A percentile compares a stretch with the other conserved stretches of the same genome.
These are phyloP conservation scores for Fragaria nilgerrensis DNA, from an alignment of 306 rosid genomes.

Conservation along the genomic window DNA sequence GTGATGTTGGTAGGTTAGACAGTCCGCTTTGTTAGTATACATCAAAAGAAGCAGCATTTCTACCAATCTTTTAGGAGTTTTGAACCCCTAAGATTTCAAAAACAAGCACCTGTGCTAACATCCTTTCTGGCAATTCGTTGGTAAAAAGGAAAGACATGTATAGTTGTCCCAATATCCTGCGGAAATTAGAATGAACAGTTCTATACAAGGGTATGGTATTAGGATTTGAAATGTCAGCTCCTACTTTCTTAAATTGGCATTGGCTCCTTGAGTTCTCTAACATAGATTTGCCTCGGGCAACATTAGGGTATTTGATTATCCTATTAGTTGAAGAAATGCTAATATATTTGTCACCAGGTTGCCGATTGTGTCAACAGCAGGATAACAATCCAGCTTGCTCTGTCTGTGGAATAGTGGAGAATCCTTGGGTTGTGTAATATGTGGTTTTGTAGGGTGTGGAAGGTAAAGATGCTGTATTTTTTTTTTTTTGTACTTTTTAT, in stretches of 20 bases:
- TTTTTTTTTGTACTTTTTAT: background rate
- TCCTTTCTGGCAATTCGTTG: background rate
- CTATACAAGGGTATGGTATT: background rate
- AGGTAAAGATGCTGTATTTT: conserved; percentile 46
- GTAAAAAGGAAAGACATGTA: background rate
- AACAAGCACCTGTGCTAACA: background rate
- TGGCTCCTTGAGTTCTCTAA: background rate
- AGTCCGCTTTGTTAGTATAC: background rate
- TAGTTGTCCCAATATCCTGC: background rate
- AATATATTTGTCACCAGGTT: conserved; percentile 58
- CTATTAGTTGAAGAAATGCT: conserved; percentile 26
- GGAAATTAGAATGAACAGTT: background rate
- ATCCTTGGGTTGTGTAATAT: conserved; percentile 88
- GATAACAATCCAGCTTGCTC: conserved; percentile 76
- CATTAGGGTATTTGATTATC: background rate
- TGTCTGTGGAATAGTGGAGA: conserved; percentile 65
- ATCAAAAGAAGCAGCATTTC: background rate
- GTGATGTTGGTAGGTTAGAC: background rate
- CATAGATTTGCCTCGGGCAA: background rate
- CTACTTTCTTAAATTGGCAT: background rate
- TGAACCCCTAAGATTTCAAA: background rate
- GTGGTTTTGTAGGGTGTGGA: conserved; percentile 98
- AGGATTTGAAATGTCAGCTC: background rate
- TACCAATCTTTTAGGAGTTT: background rate
- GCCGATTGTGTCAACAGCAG: conserved; percentile 83